Evolutionary conservation across 2,329 filamentous ascomycete genomes (phyloP).

Genomic region (Diaporthe sp.): DNA sequence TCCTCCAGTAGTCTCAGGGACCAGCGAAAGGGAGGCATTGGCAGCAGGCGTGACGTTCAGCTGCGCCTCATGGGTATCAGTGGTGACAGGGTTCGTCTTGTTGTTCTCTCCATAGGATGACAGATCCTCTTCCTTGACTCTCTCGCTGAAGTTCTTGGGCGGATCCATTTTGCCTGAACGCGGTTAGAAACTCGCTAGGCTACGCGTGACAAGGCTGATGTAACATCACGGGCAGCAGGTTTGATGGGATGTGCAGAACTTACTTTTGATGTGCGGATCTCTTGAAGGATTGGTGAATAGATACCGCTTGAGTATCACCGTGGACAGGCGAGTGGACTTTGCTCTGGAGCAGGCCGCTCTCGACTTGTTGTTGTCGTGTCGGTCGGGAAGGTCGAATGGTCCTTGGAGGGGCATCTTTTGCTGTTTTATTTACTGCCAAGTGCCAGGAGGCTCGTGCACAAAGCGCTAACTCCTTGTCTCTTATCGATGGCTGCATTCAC

Average conservation of each 20-base stretch:
- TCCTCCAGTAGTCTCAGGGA: no score
- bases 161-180: not conserved
- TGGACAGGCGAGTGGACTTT: not conserved
- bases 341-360: not conserved
- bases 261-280: not conserved
- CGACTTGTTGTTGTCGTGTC: not conserved
- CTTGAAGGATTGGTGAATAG: no score
- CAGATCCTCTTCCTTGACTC: no score
- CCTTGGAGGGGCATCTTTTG: not conserved
- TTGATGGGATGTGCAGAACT: not conserved
- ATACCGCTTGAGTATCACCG: no score
- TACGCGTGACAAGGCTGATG: not conserved
- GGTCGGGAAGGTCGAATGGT: not conserved
- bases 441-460: not conserved
- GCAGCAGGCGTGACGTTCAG: not conserved
- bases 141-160: no score
- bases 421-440: not conserved
- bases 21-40: no score
- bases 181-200: not conserved
- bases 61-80: not conserved
- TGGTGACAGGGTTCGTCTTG: accelerated
- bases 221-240: not conserved
- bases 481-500: not conserved
- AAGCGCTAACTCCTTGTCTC: not conserved
- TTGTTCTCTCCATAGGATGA: not conserved